Percentiles rank a stretch among this genome's conserved stretches.
phyloP scores from a whole-genome alignment of 495 filamentous ascomycete genomes.

The Neurospora sp. region DNA sequence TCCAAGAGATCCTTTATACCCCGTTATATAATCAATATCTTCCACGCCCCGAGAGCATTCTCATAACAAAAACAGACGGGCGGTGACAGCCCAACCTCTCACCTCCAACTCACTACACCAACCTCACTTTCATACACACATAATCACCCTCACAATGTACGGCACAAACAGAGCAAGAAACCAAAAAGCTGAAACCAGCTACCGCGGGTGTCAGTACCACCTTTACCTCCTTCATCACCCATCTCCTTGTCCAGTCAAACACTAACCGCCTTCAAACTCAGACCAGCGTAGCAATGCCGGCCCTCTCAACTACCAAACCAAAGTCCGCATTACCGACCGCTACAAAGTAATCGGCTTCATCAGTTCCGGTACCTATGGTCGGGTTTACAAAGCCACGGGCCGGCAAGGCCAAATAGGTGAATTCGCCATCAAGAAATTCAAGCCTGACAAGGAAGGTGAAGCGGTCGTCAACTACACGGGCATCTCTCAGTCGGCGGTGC shows the following conservation, averaged over 20 bases:
- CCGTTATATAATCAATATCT: background rate
- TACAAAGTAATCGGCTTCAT: conserved; percentile 98
- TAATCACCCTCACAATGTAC: background rate
- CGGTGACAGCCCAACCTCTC: background rate
- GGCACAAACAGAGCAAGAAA: conserved; percentile 18
- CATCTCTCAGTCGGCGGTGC: conserved; percentile 92
- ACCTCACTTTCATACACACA: background rate
- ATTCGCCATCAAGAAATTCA: conserved; percentile 99
- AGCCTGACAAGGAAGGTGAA: conserved; percentile 98
- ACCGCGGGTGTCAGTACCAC: conserved; percentile 13
- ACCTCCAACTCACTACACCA: background rate
- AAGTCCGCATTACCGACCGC: conserved; percentile 77
- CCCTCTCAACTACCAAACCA: conserved; percentile 60
- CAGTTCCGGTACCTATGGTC: conserved; percentile 95
- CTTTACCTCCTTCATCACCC: conserved; percentile 1
- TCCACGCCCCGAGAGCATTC: background rate
- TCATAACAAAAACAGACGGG: background rate
- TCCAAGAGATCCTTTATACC: background rate
- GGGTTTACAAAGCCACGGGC: conserved; percentile 90
- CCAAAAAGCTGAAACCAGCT: conserved; percentile 13
- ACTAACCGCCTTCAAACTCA: conserved; percentile 26
- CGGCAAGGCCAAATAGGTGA: conserved; percentile 62
- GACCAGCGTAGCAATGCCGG: conserved; percentile 31
- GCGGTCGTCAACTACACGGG: conserved; percentile 79
- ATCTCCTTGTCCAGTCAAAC: background rate